Evolutionary conservation across 805 yeast genomes (phyloP).

Genomic region (Barnettozyma vustinii): DNA sequence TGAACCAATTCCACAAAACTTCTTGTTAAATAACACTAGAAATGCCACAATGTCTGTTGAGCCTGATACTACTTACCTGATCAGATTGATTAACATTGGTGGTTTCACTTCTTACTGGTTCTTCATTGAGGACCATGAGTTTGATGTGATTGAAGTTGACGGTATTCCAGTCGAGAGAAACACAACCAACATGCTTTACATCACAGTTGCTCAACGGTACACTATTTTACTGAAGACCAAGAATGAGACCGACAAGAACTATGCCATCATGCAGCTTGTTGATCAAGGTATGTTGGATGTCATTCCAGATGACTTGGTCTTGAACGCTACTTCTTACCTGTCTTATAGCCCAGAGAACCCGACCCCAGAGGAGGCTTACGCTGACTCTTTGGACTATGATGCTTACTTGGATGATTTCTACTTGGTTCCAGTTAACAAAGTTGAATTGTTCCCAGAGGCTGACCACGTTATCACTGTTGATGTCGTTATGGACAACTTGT

Average conservation of each 20-base stretch:
- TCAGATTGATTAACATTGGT: slow-evolving; percentile 81
- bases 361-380: slow-evolving; percentile 32
- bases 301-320: slow-evolving; percentile 54
- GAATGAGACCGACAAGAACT: slow-evolving; percentile 56
- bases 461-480: slow-evolving; percentile 65
- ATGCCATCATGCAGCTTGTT: slow-evolving; percentile 74
- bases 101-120: slow-evolving; percentile 89
- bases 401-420: slow-evolving; percentile 71
- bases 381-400: slow-evolving; percentile 43
- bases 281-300: slow-evolving; percentile 82
- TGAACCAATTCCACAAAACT: slow-evolving; percentile 86
- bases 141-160: slow-evolving; percentile 86
- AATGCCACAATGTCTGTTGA: slow-evolving; percentile 72
- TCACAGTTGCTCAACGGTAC: slow-evolving; percentile 91
- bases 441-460: slow-evolving; percentile 55
- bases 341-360: slow-evolving; percentile 47
- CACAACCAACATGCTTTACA: slow-evolving; percentile 63
- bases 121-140: slow-evolving; percentile 81
- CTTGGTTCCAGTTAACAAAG: slow-evolving; percentile 57
- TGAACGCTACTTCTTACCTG: slow-evolving; percentile 74
- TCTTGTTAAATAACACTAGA: slow-evolving; percentile 76
- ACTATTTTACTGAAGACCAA: slow-evolving; percentile 74
- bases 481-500: slow-evolving; percentile 79
- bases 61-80: slow-evolving; percentile 79
- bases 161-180: slow-evolving; percentile 81